Percentiles rank a stretch among this genome's conserved stretches.
phyloP scores from a whole-genome alignment of 441 rosid species.

The Francoa sonchifolia region DNA sequence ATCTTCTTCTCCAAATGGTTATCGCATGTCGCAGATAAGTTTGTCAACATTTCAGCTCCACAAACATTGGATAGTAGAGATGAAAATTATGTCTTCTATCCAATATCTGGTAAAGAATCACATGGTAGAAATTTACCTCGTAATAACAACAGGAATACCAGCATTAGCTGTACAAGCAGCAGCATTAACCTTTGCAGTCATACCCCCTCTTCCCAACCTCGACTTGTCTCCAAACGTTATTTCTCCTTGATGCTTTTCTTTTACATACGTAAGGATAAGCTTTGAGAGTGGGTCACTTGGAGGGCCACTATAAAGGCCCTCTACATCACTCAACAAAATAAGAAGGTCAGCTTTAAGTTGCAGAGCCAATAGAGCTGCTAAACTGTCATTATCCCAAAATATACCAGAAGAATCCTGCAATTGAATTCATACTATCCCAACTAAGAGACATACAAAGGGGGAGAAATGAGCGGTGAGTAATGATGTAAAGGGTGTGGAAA shows the following conservation, averaged over 20 bases:
- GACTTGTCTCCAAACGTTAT: slow-evolving; percentile 29
- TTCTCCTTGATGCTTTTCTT: slow-evolving; percentile 21
- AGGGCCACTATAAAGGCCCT: slow-evolving; percentile 26
- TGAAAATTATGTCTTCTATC: no score
- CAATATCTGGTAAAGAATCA: no score
- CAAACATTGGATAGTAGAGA: no score
- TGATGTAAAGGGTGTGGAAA: not conserved
- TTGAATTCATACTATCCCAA: slow-evolving; percentile 3
- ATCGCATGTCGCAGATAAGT: no score
- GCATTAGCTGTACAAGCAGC: slow-evolving; percentile 21
- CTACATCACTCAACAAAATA: slow-evolving; percentile 24
- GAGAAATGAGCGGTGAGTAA: not conserved
- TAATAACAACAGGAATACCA: slow-evolving; percentile 24
- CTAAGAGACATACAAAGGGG: not conserved
- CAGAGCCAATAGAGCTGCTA: slow-evolving; percentile 21
- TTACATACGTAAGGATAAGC: slow-evolving; percentile 19
- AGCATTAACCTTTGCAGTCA: slow-evolving; percentile 27
- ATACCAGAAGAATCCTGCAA: slow-evolving; percentile 26
- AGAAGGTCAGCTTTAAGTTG: slow-evolving; percentile 18
- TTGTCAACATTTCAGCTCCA: no score
- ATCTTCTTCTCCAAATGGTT: no score
- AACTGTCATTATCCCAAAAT: slow-evolving; percentile 23
- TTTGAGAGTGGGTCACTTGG: slow-evolving; percentile 21
- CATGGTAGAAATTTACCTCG: slow-evolving; percentile 15
- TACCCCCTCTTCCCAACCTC: slow-evolving; percentile 26